phyloP scores from a whole-genome alignment of 352 stramenopile genomes.

The Peronospora farinosa region DNA sequence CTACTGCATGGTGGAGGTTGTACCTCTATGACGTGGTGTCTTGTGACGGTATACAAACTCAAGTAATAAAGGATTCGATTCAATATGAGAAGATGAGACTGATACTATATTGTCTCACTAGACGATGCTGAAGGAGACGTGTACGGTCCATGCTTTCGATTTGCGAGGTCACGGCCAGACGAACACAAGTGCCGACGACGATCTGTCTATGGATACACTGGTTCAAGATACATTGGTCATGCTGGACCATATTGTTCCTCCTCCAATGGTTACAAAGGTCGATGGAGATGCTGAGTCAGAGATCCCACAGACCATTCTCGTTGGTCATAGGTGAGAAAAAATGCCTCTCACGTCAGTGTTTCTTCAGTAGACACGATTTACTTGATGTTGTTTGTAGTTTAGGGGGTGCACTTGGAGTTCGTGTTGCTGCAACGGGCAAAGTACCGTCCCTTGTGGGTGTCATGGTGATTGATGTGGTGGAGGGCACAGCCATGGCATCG shows the following conservation, averaged over 20 bases:
- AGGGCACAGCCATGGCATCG: slow-evolving; percentile 81
- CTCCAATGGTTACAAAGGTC: slow-evolving; percentile 14
- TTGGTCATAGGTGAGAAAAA: slow-evolving; percentile 60
- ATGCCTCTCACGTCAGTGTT: not conserved
- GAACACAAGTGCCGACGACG: slow-evolving; percentile 45
- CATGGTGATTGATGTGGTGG: slow-evolving; percentile 87
- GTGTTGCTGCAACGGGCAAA: slow-evolving; percentile 50
- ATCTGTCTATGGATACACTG: slow-evolving; percentile 70
- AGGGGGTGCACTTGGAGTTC: slow-evolving; percentile 74
- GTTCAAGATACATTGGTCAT: slow-evolving; percentile 67
- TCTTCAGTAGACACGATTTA: not conserved
- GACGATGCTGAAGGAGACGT: slow-evolving; percentile 67
- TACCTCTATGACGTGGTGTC: slow-evolving; percentile 82
- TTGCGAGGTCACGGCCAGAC: slow-evolving; percentile 75
- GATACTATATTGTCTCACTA: slow-evolving; percentile 18
- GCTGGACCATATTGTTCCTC: slow-evolving; percentile 49
- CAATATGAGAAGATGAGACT: not conserved
- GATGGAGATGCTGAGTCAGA: slow-evolving; percentile 20
- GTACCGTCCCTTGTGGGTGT: slow-evolving; percentile 66
- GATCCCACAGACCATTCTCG: slow-evolving; percentile 57
- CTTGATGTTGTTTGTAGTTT: slow-evolving; percentile 37
- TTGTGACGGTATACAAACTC: slow-evolving; percentile 53
- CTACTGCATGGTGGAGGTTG: slow-evolving; percentile 82
- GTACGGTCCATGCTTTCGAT: slow-evolving; percentile 78
- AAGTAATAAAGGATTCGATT: not conserved